Evolutionary conservation across 1,139 yeast species (phyloP), one percentile per base, ranked within the genome.

Genomic region (Saccharomyces pastorianus): DNA sequence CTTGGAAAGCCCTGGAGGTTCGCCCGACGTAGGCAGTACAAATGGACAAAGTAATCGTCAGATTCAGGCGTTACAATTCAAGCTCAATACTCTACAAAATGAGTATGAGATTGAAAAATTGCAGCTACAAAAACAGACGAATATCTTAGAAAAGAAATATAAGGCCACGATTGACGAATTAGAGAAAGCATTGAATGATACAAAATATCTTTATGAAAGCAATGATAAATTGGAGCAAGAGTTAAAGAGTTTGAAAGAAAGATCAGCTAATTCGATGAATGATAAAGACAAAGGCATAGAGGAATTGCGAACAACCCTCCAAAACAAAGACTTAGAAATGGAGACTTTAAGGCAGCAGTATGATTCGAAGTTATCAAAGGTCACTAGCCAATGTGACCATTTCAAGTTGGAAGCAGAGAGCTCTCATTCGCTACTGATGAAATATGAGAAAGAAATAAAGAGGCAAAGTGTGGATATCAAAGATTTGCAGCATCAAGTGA

Each of bases 1-100:
- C 61, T 59, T 77, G 17, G 79, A 77, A 53, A 67, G 72, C 46
- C 80, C 81, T 2, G 64, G 64, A 9, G 51, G 29, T 13, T 53
- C 57, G 25, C 58, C 57, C 17, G 53, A 42, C 49, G 52, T 28
- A 28, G 54, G 48, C 34, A 17, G 28, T 51, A 29, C 17, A 3
- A 31, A 17, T 41, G 54, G 44, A 25, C 60, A 59, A 32, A 55
- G 58, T 34, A 59, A 58, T 46, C 59, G 63, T 13, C 58, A 61
- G 26, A 51, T 63, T 7, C 53, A 60, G 26, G 54, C 64, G 4
- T 54, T 67, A 48, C 62, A 64, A 50, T 66, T 62, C 51, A 59
- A 61, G 49, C 53, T 64, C 46, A 61, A 56, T 14, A 61, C 67
- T 5, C 34, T 65, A 41, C 62, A 59, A 46, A 67, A 66, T 52